phyloP scores from a whole-genome alignment of 148 eudicot species.

The Vaccinium vitisidaea region DNA sequence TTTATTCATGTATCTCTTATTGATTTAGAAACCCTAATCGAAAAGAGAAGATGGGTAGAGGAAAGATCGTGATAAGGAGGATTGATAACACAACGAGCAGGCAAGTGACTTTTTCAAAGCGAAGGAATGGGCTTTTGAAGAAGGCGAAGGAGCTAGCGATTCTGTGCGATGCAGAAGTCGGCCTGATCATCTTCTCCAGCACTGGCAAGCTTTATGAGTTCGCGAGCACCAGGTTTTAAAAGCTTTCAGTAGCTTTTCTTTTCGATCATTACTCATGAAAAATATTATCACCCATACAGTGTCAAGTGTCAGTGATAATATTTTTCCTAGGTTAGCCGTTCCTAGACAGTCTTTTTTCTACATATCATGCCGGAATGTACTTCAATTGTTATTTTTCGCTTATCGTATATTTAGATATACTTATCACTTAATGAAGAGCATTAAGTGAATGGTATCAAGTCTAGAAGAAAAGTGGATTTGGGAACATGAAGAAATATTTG shows the following conservation, averaged over 20 bases:
- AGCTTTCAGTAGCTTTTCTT: background rate
- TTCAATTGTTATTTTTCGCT: background rate
- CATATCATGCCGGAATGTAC: background rate
- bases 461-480: background rate
- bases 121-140: constrained; percentile 53
- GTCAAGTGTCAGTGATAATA: too few species aligned
- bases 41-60: constrained; percentile 56
- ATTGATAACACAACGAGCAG: constrained; percentile 50
- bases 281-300: background rate
- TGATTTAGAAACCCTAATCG: constrained; percentile 26
- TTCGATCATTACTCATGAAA: background rate
- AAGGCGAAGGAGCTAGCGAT: constrained; percentile 54
- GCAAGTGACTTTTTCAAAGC: constrained; percentile 56
- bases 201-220: constrained; percentile 47
- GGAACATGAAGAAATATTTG: background rate
- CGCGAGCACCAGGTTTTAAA: constrained; percentile 41
- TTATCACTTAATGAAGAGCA: background rate
- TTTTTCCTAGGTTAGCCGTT: background rate
- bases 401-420: background rate
- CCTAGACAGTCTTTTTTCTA: background rate
- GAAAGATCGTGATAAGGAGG: constrained; percentile 65
- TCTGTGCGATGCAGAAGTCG: constrained; percentile 61
- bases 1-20: background rate
- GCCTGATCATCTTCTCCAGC: constrained; percentile 48
- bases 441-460: background rate